A percentile compares a stretch with the other conserved stretches of the same genome.
phyloP scores from a whole-genome alignment of 192 early-diverging fungal species.

The Geranomyces variabilis region DNA sequence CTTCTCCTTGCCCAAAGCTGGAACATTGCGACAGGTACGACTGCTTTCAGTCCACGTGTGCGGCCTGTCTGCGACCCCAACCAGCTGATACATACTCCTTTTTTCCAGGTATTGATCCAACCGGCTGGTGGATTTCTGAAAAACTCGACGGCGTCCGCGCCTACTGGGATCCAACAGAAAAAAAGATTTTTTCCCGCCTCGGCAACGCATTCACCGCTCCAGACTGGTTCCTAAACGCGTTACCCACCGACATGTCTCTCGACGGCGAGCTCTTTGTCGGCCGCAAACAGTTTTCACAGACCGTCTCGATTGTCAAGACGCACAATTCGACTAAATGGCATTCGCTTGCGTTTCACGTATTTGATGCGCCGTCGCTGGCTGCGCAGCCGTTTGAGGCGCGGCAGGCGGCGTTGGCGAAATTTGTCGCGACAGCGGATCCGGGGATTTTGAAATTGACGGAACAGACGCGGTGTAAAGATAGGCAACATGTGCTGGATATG shows the following conservation, averaged over 20 bases:
- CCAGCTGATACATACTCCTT: no score
- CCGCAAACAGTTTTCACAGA: conserved; percentile 63
- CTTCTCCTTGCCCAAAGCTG: conserved; percentile 34
- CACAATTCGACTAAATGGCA: conserved; percentile 51
- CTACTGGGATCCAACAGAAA: conserved; percentile 56
- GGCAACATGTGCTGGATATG: conserved; percentile 49
- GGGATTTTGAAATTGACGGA: conserved; percentile 49
- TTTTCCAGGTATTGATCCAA: conserved; percentile 48
- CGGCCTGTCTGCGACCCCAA: no score
- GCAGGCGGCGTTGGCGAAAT: conserved; percentile 47
- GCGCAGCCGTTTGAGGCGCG: conserved; percentile 56
- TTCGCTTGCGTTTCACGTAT: conserved; percentile 59
- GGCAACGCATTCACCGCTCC: conserved; percentile 65
- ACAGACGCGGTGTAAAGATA: conserved; percentile 47
- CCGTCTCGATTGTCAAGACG: conserved; percentile 66
- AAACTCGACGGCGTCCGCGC: conserved; percentile 75
- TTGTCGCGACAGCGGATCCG: conserved; percentile 23
- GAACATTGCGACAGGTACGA: conserved; percentile 24
- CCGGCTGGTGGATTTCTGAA: conserved; percentile 74
- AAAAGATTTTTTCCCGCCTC: conserved; percentile 55
- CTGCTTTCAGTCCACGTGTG: background rate
- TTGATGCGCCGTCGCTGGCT: conserved; percentile 63
- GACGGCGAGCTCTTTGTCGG: conserved; percentile 77
- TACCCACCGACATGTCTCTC: conserved; percentile 60
- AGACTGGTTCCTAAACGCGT: conserved; percentile 47